Evolutionary conservation across 495 filamentous ascomycete genomes (phyloP), one percentile per base, ranked within the genome.

Genomic region (Xylaria bambusicola): DNA sequence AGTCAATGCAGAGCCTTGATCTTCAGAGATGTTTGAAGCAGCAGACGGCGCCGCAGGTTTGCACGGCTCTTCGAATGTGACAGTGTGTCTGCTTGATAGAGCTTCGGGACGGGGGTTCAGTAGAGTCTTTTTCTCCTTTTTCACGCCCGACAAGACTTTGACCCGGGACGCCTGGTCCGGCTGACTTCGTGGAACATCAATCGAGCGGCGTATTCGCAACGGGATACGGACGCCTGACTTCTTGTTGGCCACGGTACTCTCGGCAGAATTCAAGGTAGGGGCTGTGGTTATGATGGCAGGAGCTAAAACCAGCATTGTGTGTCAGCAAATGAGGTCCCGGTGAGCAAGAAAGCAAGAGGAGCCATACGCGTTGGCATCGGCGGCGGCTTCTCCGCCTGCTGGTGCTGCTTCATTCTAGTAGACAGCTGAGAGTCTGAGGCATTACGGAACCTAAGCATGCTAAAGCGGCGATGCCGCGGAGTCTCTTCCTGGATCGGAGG

Each of bases 281-380:
- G 93, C 88, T 12, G 94, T 98, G 21, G 87, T 96, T 68, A 97
- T 93, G 68, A 98, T 98, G 47, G 87, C 85, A 18, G 93, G 93
- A 41, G 93, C 90, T 90, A 68, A 47, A 66, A 18, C 33, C 10
- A 50, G 40, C 12, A 10, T 36, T 18, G 20, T 2, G 26, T 58
- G 51, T 54, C 24, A 61, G 58, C 44, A 23, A 24, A 53, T 60
- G 41, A 62, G 35, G 9, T 58, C 56, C 21, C 18, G 18, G 13
- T 24, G 29, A 23, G 38, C 20, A 48, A 57, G 58, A 46, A 55
- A 44, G 48, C 6, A 44, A 33, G 27, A 56, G 29, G 53, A 35
- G 33, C 81, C 85, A 76, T 83, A 90, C 87, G 85, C 60, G 84
- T 76, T 46, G 84, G 91, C 53, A 95, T 75, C 9, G 90, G 90